phyloP scores from a whole-genome alignment of 257 asterid genomes.

The Solanum sejunctum region DNA sequence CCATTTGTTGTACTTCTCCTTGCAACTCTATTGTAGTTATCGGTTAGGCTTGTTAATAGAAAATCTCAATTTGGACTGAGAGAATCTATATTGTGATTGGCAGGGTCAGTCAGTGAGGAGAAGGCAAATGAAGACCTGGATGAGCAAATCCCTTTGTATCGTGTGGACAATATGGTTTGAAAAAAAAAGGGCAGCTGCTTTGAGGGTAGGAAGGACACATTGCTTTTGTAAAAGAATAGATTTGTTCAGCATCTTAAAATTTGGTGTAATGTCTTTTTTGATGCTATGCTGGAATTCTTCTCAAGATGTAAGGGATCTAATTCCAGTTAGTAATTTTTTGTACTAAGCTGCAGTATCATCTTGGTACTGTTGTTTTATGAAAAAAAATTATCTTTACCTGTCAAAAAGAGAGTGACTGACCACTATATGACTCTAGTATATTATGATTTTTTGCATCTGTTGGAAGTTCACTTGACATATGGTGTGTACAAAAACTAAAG shows the following conservation, averaged over 20 bases:
- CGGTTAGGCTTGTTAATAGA: not conserved
- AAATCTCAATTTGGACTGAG: not conserved
- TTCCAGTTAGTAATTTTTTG: not conserved
- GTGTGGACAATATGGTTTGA: not conserved
- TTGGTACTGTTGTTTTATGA: not conserved
- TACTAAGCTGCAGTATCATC: not conserved
- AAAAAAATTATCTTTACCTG: not conserved
- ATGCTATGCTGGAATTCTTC: not conserved
- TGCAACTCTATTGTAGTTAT: not conserved
- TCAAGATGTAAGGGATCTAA: not conserved
- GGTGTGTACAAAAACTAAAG: not conserved
- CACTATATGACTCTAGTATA: not conserved
- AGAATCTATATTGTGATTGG: not conserved
- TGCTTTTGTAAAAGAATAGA: not conserved
- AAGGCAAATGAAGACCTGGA: not conserved
- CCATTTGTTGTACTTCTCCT: not conserved
- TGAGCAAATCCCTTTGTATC: not conserved
- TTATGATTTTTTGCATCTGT: not conserved
- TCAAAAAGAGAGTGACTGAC: not conserved
- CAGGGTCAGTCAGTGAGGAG: slow-evolving; percentile 1
- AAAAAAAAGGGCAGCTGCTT: not conserved
- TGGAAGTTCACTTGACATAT: not conserved
- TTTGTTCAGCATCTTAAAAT: not conserved
- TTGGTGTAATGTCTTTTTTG: not conserved
- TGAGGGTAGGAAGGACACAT: not conserved